These are phyloP conservation scores for Silene latifolia DNA, from an alignment of 148 eudicot genomes.

Conservation along the genomic window DNA sequence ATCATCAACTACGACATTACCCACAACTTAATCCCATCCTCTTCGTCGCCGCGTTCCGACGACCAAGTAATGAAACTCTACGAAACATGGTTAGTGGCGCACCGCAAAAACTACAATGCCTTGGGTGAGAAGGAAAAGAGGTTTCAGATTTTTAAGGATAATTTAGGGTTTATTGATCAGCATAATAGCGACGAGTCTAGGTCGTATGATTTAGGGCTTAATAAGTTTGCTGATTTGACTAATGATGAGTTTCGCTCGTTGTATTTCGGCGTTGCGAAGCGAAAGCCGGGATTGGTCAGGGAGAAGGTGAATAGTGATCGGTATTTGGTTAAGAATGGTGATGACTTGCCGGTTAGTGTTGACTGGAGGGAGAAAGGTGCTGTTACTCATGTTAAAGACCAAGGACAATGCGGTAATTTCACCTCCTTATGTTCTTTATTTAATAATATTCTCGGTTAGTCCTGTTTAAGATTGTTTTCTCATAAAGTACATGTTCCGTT, in stretches of 20 bases:
- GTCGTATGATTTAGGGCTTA: constrained; percentile 56
- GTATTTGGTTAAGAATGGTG: constrained; percentile 42
- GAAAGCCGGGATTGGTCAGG: constrained; percentile 12
- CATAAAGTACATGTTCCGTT: too few species aligned
- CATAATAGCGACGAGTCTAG: constrained; percentile 38
- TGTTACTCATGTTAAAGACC: constrained; percentile 66
- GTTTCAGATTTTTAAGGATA: constrained; percentile 77
- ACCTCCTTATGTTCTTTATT: neutral
- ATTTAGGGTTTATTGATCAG: constrained; percentile 50
- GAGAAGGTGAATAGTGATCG: constrained; percentile 31
- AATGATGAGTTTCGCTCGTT: constrained; percentile 63
- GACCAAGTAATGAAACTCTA: constrained; percentile 39
- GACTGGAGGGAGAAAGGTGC: constrained; percentile 87
- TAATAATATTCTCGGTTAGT: neutral
- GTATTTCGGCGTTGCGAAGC: constrained; percentile 38
- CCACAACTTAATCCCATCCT: neutral
- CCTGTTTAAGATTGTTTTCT: too few species aligned
- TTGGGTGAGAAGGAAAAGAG: constrained; percentile 65
- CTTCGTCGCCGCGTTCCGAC: constrained; percentile 24
- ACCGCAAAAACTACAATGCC: constrained; percentile 56
- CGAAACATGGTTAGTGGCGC: constrained; percentile 61
- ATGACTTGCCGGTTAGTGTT: constrained; percentile 47
- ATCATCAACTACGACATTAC: constrained; percentile 11
- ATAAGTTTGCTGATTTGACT: constrained; percentile 73
- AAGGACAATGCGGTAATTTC: constrained; percentile 72